phyloP scores from a whole-genome alignment of 495 filamentous ascomycete species.

The Hyphodiscus hymeniophilus region DNA sequence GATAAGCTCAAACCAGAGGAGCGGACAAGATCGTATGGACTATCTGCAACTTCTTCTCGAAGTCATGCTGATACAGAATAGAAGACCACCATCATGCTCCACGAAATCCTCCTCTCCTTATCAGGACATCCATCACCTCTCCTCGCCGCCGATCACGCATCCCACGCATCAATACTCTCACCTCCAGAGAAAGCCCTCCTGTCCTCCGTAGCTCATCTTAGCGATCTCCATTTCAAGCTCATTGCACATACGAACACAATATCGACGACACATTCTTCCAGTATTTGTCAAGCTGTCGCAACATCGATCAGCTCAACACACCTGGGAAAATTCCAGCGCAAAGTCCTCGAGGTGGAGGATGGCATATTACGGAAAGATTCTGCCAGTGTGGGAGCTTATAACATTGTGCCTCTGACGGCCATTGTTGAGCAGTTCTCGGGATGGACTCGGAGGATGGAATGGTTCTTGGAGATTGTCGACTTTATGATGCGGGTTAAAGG shows the following conservation, averaged over 20 bases:
- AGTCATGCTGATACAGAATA: background rate
- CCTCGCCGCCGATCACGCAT: slow-evolving; percentile 41
- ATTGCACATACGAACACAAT: slow-evolving; percentile 54
- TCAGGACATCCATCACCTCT: slow-evolving; percentile 88
- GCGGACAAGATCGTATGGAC: background rate
- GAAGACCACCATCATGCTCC: slow-evolving; percentile 62
- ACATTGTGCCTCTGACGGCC: slow-evolving; percentile 83
- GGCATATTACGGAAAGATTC: slow-evolving; percentile 63
- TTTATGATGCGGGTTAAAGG: slow-evolving; percentile 46
- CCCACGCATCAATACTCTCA: slow-evolving; percentile 47
- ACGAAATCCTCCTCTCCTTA: slow-evolving; percentile 92
- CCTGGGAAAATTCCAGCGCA: slow-evolving; percentile 69
- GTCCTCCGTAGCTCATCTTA: slow-evolving; percentile 62
- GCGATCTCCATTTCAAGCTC: slow-evolving; percentile 64
- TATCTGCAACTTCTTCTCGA: background rate
- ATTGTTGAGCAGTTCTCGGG: slow-evolving; percentile 75
- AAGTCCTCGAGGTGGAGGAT: slow-evolving; percentile 76
- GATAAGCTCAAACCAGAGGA: slow-evolving; percentile 11
- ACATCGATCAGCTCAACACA: slow-evolving; percentile 65
- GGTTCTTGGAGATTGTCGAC: slow-evolving; percentile 65
- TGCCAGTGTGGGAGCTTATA: slow-evolving; percentile 74
- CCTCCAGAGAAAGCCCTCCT: slow-evolving; percentile 79
- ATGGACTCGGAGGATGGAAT: slow-evolving; percentile 78
- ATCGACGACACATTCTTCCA: slow-evolving; percentile 60
- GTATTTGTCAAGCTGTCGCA: slow-evolving; percentile 83